phyloP scores from a whole-genome alignment of 768 basidiomycete species.

The Suillus americanus region DNA sequence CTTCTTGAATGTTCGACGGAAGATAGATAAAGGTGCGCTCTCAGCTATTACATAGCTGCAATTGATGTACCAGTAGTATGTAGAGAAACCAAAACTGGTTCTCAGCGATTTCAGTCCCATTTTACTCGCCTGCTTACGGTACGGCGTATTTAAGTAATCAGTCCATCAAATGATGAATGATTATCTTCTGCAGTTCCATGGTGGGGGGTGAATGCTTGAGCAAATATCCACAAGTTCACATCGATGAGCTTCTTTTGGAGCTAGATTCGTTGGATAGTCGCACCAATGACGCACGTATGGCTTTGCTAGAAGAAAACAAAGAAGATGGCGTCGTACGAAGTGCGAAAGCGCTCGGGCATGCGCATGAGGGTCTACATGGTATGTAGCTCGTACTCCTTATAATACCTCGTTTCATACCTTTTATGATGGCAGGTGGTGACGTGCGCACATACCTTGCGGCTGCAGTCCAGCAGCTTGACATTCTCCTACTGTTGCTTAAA shows the following conservation, averaged over 20 bases:
- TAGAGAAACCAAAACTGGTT: background rate
- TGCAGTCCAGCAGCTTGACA: conserved; percentile 11
- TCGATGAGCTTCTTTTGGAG: background rate
- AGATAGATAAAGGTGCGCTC: background rate
- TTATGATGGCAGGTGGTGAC: background rate
- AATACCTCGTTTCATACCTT: background rate
- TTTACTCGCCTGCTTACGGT: conserved; percentile 1
- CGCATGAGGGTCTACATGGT: background rate
- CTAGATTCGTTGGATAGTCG: background rate
- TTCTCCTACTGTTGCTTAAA: conserved; percentile 11
- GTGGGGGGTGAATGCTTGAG: conserved; percentile 1
- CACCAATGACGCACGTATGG: background rate
- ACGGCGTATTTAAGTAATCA: background rate
- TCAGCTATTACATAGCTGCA: background rate
- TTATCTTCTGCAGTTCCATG: background rate
- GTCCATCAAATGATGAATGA: background rate
- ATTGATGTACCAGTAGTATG: background rate
- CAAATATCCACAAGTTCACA: background rate
- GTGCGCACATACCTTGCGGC: background rate
- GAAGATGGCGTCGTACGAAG: background rate
- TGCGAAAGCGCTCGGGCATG: background rate
- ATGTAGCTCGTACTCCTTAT: background rate
- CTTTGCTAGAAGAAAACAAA: background rate
- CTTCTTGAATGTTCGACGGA: conserved; percentile 2
- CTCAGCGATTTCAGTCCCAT: background rate